phyloP scores from a whole-genome alignment of 2,329 filamentous ascomycete genomes.

The Xylariales sp. region DNA sequence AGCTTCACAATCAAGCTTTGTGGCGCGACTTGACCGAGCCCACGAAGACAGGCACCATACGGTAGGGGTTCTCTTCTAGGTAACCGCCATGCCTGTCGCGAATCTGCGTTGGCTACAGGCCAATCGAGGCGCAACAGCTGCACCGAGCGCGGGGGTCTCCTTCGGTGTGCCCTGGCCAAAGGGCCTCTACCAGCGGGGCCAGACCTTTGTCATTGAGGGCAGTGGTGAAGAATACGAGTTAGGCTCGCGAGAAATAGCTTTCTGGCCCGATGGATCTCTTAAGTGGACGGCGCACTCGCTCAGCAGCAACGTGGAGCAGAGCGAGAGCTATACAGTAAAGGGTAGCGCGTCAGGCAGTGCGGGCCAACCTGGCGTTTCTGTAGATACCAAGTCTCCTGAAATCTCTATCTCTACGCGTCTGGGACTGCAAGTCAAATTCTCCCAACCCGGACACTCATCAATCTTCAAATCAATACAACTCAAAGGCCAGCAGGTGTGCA shows the following conservation, averaged over 20 bases:
- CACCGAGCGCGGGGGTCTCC: too few relatives aligned
- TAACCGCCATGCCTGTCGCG: too few relatives aligned
- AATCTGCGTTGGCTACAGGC: too few relatives aligned
- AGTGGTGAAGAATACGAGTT: constrained; percentile 25
- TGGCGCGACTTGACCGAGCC: too few relatives aligned
- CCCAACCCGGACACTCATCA: constrained; percentile 37
- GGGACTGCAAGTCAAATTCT: too few relatives aligned
- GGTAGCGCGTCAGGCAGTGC: constrained; percentile 15
- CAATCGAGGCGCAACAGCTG: too few relatives aligned
- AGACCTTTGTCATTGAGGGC: constrained; percentile 30
- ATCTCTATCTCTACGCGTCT: constrained; percentile 38
- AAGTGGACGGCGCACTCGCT: constrained; percentile 60
- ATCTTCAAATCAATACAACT: constrained; percentile 37
- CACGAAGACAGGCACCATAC: too few relatives aligned
- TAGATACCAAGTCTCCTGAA: constrained; percentile 3
- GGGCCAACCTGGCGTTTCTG: background rate
- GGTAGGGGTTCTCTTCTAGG: too few relatives aligned
- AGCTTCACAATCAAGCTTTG: too few relatives aligned
- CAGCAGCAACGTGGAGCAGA: constrained; percentile 31
- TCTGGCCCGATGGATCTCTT: constrained; percentile 56
- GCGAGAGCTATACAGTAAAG: constrained; percentile 38
- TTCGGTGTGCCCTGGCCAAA: constrained; percentile 41
- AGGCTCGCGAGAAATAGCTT: constrained; percentile 54
- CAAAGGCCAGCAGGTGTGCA: too few relatives aligned
- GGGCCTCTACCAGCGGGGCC: constrained; percentile 30